Conservation (phyloP, 2,329 filamentous ascomycete genomes). For the Mariannaea sp. region DNA sequence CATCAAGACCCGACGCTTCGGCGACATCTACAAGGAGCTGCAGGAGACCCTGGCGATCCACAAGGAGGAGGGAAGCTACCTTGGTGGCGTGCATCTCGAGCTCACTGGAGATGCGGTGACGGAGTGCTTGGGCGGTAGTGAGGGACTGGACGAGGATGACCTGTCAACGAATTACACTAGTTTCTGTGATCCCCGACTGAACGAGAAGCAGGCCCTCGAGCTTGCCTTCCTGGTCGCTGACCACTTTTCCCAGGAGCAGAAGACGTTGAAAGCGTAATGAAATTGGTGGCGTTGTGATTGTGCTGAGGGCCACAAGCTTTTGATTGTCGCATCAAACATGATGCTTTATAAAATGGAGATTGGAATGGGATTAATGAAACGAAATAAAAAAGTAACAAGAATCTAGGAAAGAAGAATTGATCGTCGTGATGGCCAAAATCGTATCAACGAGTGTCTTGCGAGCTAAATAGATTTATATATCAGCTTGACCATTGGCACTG, state of each 20-base stretch:
- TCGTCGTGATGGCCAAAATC: neutral
- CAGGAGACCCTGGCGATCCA: conserved; percentile 84
- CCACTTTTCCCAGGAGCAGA: conserved; percentile 60
- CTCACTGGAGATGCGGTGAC: conserved; percentile 95
- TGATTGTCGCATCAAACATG: no score
- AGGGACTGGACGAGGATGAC: conserved; percentile 85
- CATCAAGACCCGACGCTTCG: conserved; percentile 92
- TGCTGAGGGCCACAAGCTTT: no score
- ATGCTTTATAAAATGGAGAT: no score
- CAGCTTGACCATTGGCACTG: conserved; percentile 10
- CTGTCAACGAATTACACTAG: conserved; percentile 90
- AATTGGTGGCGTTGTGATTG: neutral
- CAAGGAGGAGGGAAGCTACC: conserved; percentile 78
- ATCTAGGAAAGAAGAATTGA: no score
- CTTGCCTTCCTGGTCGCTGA: conserved; percentile 91
- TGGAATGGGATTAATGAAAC: neutral
- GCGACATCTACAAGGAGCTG: conserved; percentile 86
- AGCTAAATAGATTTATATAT: conserved; percentile 3
- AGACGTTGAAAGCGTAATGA: conserved; percentile 10
- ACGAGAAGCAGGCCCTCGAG: conserved; percentile 97
- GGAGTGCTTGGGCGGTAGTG: conserved; percentile 90
- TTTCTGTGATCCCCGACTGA: conserved; percentile 92
- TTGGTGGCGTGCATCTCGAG: conserved; percentile 94
- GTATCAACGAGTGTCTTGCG: conserved; percentile 13
- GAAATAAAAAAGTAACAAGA: neutral